Conservation (phyloP, 495 filamentous ascomycete species). For the Hyaloscypha bicolor region DNA sequence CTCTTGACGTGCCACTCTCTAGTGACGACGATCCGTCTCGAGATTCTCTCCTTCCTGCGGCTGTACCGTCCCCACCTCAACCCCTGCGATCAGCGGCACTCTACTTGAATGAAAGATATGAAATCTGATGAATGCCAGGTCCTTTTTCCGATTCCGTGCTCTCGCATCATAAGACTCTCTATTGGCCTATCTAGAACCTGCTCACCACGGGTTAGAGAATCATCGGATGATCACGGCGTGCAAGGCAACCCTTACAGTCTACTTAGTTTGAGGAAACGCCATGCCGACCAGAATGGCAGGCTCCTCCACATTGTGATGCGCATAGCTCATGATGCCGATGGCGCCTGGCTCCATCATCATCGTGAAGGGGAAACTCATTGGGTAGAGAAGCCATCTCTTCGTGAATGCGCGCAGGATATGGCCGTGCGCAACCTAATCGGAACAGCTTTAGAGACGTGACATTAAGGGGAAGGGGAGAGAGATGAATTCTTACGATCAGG, state of each 20-base stretch:
- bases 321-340: conserved; percentile 68
- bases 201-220: no score
- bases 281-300: conserved; percentile 63
- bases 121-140: no score
- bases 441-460: conserved; percentile 32
- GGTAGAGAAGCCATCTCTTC: conserved; percentile 66
- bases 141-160: no score
- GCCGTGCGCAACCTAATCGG: conserved; percentile 58
- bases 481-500: conserved; percentile 40
- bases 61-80: no score
- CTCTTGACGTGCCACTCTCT: no score
- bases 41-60: no score
- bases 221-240: no score
- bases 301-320: conserved; percentile 63
- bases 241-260: not conserved
- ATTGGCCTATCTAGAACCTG: no score
- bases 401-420: conserved; percentile 70
- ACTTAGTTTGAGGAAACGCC: conserved; percentile 44
- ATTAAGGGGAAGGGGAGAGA: not conserved
- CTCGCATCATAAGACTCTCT: no score
- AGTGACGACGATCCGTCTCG: no score
- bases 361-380: conserved; percentile 51
- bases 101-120: no score
- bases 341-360: conserved; percentile 66
- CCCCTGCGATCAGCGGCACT: no score